These are phyloP conservation scores for Acer negundo DNA, from an alignment of 345 rosid species.

Conservation along the genomic window DNA sequence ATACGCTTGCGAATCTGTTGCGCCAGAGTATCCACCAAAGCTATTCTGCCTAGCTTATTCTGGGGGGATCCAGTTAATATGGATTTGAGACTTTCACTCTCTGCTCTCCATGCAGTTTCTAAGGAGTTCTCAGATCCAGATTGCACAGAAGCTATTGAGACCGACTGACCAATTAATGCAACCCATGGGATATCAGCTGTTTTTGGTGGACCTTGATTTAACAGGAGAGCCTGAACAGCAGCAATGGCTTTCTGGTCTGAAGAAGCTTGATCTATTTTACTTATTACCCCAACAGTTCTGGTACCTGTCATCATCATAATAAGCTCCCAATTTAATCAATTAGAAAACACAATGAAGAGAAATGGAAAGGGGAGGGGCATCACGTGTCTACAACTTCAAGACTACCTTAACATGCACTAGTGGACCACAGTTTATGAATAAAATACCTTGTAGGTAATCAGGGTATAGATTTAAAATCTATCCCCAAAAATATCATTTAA, in stretches of 20 bases:
- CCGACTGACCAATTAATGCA: constrained; percentile 82
- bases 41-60: constrained; percentile 75
- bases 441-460: neutral
- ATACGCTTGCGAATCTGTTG: constrained; percentile 75
- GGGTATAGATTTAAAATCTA: neutral
- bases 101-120: constrained; percentile 83
- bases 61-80: constrained; percentile 71
- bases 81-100: constrained; percentile 77
- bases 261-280: constrained; percentile 94
- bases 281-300: constrained; percentile 88
- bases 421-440: neutral
- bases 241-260: constrained; percentile 65
- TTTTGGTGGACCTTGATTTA: constrained; percentile 77
- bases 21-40: constrained; percentile 75
- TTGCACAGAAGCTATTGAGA: constrained; percentile 71
- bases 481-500: neutral
- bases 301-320: constrained; percentile 53
- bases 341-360: neutral
- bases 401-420: neutral
- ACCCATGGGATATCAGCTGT: constrained; percentile 74
- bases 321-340: constrained; percentile 4
- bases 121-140: constrained; percentile 76
- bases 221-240: constrained; percentile 68
- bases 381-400: neutral
- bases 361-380: neutral